A percentile compares a stretch with the other conserved stretches of the same genome.
Evolutionary conservation across 257 asterid species (phyloP).

Genomic region (Solanum corneliomulleri): DNA sequence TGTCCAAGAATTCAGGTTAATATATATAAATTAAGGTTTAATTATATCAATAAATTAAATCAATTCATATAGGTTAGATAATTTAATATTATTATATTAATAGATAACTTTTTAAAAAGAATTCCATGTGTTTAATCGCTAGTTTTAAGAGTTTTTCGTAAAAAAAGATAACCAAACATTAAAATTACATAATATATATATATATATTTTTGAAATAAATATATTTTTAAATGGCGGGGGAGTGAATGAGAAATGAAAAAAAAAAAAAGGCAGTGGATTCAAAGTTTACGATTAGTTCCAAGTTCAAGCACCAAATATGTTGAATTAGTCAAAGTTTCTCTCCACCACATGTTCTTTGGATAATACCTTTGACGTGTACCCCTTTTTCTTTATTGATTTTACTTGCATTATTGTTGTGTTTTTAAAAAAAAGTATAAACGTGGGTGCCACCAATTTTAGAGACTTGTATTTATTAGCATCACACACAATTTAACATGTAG

Average conservation of each 20-base stretch:
- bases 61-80: not conserved
- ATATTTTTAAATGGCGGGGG: not conserved
- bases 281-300: not conserved
- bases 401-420: not conserved
- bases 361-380: not conserved
- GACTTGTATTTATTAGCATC: not conserved
- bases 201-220: too few species aligned
- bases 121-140: not conserved
- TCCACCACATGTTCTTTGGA: not conserved
- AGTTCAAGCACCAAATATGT: not conserved
- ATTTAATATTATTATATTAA: too few species aligned
- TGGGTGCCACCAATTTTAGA: not conserved
- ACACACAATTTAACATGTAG: too few species aligned
- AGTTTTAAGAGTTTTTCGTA: not conserved
- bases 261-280: not conserved
- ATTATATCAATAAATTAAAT: too few species aligned
- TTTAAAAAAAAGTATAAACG: not conserved
- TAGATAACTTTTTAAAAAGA: too few species aligned
- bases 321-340: not conserved
- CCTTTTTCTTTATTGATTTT: not conserved
- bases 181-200: too few species aligned
- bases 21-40: not conserved
- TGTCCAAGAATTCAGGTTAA: not conserved
- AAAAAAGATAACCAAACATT: too few species aligned
- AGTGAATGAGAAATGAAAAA: not conserved